Evolutionary conservation across 257 asterid genomes (phyloP), one percentile per base, ranked within the genome.

Genomic region (Echium plantagineum): DNA sequence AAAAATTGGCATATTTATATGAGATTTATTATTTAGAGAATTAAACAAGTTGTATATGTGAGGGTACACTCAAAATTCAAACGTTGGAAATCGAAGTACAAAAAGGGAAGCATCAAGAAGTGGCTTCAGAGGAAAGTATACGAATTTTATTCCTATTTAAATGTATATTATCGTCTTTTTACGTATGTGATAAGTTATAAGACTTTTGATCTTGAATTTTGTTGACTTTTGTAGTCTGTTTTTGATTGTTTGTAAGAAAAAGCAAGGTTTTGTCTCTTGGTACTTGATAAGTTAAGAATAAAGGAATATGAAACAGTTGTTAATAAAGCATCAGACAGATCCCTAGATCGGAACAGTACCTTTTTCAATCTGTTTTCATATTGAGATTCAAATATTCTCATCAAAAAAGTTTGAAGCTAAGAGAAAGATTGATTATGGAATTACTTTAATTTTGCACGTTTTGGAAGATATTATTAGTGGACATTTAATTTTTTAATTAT

Each of bases 71-170:
- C 16, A 10, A 42, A 42, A 0, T 42, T 42, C 49, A 42, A 52
- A 24, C 13, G 20, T 30, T 22, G 38, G 49, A 42, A 42, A 42
- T 42, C 17, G 49, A 12, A 42, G 5, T 13, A 42, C 49, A 42
- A 42, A 42, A 42, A 42, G 49, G 46, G 49, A 42, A 42, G 49
- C 49, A 42, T 42, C 66, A 75, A 60, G 7, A 46, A 42, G 68
- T 70, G 16, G 66, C 76, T 74, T 78, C 70, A 49, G 7, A 32
- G 47, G 52, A 16, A 59, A 59, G 63, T 42, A 42, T 42, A 42
- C 49, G 0, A 10, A 35, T 35, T 13, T 12, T 35, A 35, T 28
- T 28, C 32, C 46, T 35, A 35, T 35, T n/a, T n/a, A n/a, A 35
- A 24, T 24, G n/a, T 35, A 42, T 13, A 42, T 42, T 4, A 3